Base-by-base conservation (phyloP, 192 early-diverging fungal genomes). In the Phycomyces nitens region DNA sequence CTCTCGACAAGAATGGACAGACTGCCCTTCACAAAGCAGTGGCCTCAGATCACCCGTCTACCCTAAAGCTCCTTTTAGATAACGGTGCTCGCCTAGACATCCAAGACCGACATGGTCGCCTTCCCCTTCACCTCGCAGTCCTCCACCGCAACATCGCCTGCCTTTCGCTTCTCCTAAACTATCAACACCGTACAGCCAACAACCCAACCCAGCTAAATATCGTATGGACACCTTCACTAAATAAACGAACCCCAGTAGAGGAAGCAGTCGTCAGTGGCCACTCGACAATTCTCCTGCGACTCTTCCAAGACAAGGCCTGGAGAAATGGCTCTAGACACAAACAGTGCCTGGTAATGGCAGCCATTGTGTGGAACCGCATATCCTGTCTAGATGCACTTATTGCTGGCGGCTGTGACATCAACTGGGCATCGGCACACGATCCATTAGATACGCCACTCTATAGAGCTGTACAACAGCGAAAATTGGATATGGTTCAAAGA, bases 311-410 rank as follows among this genome's bases (percentile, higher is more conserved):
- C 20, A 18, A 55, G 16, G 51, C 60, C 21, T 24, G 39, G 23
- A 39, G 49, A 12, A 26, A 44, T 8, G 20, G 39, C n/a, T 18
- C 23, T 8, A 24, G 14, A 22, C 11, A 26, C n/a, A 29, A 56
- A 6, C 8, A 40, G 1, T 14, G 24, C 47, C 55, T 61, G 22
- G 20, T 72, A 1, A 27, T 62, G 29, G 22, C 29, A 41, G 60
- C 70, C 14, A 49, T 72, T 20, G 34, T 58, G 9, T 72, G 70
- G 70, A 72, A 72, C 40, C 50, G 65, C 9, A 56, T 72, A n/a
- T 64, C 66, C 20, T 65, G 64, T 22, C 51, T 72, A 22, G 38
- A 56, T 22, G 21, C 55, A 0, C 41, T 72, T 14, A 41, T 72
- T n/a, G 38, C 27, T 14, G 27, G 29, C 23, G 58, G 58, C 7